A percentile compares a stretch with the other conserved stretches of the same genome.
phyloP scores from a whole-genome alignment of 108 stramenopile species.

The Skeletonema potamos region DNA sequence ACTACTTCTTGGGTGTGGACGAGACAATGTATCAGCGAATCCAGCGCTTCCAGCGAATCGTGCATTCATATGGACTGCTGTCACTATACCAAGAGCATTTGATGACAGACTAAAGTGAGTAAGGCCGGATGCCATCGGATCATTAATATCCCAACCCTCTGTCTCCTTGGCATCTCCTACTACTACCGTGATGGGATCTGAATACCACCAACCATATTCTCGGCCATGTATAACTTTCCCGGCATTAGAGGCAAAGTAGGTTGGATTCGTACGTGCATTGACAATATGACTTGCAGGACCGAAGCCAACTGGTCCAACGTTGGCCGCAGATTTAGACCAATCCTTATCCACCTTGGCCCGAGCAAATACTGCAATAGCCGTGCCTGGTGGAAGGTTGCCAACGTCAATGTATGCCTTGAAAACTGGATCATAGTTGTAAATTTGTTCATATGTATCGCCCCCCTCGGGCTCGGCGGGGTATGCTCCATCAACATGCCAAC shows the following conservation, averaged over 20 bases:
- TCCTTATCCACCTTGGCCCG: constrained; percentile 48
- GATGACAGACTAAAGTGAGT: background rate
- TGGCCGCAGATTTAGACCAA: constrained; percentile 34
- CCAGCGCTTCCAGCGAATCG: constrained; percentile 10
- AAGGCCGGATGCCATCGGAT: constrained; percentile 4
- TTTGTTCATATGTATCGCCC: constrained; percentile 14
- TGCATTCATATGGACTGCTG: constrained; percentile 35
- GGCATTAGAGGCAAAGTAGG: constrained; percentile 35
- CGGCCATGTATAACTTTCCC: constrained; percentile 42
- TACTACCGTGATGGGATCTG: constrained; percentile 30
- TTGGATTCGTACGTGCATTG: constrained; percentile 70
- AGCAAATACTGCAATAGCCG: constrained; percentile 40
- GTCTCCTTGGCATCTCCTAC: constrained; percentile 13
- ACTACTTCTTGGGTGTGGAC: background rate
- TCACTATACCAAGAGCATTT: constrained; percentile 10
- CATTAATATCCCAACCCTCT: constrained; percentile 15
- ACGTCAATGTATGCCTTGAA: constrained; percentile 40
- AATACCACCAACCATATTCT: constrained; percentile 47
- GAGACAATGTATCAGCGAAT: background rate
- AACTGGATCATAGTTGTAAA: constrained; percentile 10
- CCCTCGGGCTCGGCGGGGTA: constrained; percentile 10
- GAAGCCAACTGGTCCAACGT: constrained; percentile 22
- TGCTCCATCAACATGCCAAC: constrained; percentile 46
- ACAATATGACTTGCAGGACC: constrained; percentile 69
- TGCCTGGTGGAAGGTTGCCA: constrained; percentile 15